Base-by-base conservation (phyloP, 345 rosid genomes). In the Limnanthes douglasii region DNA sequence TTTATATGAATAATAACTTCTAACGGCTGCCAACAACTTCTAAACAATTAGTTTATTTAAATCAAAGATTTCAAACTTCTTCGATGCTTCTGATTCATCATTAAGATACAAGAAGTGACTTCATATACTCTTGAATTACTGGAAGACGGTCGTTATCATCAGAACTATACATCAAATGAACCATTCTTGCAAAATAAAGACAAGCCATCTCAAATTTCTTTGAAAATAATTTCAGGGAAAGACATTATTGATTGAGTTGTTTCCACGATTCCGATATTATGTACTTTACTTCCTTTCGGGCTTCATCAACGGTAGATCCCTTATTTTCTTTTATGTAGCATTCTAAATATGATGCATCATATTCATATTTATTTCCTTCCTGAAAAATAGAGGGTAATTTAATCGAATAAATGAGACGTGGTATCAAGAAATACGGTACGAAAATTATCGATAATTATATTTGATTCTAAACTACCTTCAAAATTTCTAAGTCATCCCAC, bases 401-500 rank as follows among this genome's bases (percentile, higher is more conserved):
- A n/a, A n/a, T n/a, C n/a, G n/a, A n/a, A n/a, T n/a, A n/a, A n/a
- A n/a, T 11, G 32, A 32, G 21, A 17, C 19, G 23, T 2, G 15
- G 31, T 38, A 10, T 21, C 1, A 24, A 31, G 25, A 21, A 13
- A 29, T 21, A 15, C 37, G n/a, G n/a, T n/a, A n/a, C n/a, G n/a
- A n/a, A n/a, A n/a, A n/a, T n/a, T 21, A 48, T 12, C 8, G 17
- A 38, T 15, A 11, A 38, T 13, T 35, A 16, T 46, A 10, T 23
- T 18, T 25, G 5, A 24, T n/a, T 21, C 16, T 16, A 1, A 3
- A 35, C 1, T 44, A 63, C 90, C 68, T 68, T 39, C 28, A 77
- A 70, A 52, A 63, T 71, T 56, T 78, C 78, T 18, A 73, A 53
- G 37, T 72, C 73, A 49, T 79, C 78, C 73, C 75, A 74, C 0